Evolutionary conservation across 352 stramenopile genomes (phyloP), one percentile per base, ranked within the genome.

Genomic region (Albugo laibachii): DNA sequence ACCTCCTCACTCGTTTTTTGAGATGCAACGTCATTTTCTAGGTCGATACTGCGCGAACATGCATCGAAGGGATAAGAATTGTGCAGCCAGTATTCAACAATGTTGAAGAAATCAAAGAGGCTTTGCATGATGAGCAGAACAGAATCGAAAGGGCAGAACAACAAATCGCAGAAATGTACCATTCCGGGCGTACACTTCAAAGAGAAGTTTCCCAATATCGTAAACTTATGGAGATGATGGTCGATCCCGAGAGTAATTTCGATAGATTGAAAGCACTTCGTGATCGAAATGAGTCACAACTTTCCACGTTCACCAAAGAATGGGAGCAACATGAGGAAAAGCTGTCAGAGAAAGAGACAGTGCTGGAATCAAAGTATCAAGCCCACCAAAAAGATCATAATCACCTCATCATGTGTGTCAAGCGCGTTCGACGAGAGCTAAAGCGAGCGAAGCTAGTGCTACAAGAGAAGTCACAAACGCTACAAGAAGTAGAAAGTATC

Each of bases 331-430:
- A 78, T 38, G 67, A 63, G 19, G 44, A 39, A 2, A 61, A 69
- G 13, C 51, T 92, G 0, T 16, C 71, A 0, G 53, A 66, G 13
- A 62, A 87, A 54, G 66, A 78, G 38, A 52, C 61, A 11, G 37
- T 54, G 37, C 45, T 82, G 18, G 16, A 61, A 35, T 52, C 56
- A 1, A 63, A 70, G 41, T 69, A 78, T 35, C 67, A 62, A 0
- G 74, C 57, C 11, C 56, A 58, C 20, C 80, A 88, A 48, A 56
- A 57, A 2, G 64, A 66, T 5, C 68, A 69, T 16, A 68, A 67
- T 38, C 61, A 70, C 36, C 59, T 85, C n/a, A 50, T 84, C n/a
- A 49, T 47, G 10, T 70, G 82, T 40, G 83, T 88, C 49, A 81
- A 80, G 45, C 41, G 27, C 0, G 79, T 83, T 41, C 65, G 65